phyloP scores from a whole-genome alignment of 2,329 filamentous ascomycete genomes.

The Penicillium hesseltinei region DNA sequence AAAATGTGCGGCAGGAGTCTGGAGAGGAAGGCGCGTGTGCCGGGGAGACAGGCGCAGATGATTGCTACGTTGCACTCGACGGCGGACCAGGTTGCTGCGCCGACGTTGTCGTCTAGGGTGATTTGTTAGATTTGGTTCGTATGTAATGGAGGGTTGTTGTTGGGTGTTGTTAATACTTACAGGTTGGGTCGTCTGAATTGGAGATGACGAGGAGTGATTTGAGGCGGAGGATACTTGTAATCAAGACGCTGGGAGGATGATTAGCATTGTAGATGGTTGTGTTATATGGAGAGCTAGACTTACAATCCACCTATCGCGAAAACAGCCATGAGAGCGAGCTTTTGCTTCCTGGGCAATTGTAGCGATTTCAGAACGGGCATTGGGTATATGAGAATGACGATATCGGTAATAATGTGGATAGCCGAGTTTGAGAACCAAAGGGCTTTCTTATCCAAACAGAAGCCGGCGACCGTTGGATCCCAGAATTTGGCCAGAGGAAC shows the following conservation, averaged over 20 bases:
- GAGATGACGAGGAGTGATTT: conserved; percentile 30
- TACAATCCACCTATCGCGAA: conserved; percentile 47
- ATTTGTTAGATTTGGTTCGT: neutral
- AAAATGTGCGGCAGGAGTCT: conserved; percentile 29
- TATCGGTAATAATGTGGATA: conserved; percentile 45
- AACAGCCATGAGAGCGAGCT: conserved; percentile 40
- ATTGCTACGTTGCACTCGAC: conserved; percentile 45
- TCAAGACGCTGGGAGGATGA: conserved; percentile 31
- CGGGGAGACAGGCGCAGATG: conserved; percentile 43
- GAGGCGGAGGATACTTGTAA: conserved; percentile 41
- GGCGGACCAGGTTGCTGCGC: conserved; percentile 45
- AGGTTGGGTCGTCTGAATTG: conserved; percentile 30
- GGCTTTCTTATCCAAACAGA: conserved; percentile 40
- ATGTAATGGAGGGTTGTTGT: too few relatives aligned
- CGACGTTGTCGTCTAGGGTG: conserved; percentile 30
- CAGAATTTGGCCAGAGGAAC: conserved; percentile 33
- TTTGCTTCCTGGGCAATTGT: conserved; percentile 41
- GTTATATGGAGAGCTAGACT: conserved; percentile 11
- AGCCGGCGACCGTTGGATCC: conserved; percentile 24
- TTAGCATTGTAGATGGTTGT: conserved; percentile 3
- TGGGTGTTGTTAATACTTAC: conserved; percentile 17
- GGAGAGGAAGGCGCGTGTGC: conserved; percentile 28
- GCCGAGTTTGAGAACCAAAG: conserved; percentile 47
- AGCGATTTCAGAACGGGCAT: conserved; percentile 44
- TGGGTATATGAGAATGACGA: conserved; percentile 42